Evolutionary conservation across 352 stramenopile genomes (phyloP).

Genomic region (Globisporangium lucens): DNA sequence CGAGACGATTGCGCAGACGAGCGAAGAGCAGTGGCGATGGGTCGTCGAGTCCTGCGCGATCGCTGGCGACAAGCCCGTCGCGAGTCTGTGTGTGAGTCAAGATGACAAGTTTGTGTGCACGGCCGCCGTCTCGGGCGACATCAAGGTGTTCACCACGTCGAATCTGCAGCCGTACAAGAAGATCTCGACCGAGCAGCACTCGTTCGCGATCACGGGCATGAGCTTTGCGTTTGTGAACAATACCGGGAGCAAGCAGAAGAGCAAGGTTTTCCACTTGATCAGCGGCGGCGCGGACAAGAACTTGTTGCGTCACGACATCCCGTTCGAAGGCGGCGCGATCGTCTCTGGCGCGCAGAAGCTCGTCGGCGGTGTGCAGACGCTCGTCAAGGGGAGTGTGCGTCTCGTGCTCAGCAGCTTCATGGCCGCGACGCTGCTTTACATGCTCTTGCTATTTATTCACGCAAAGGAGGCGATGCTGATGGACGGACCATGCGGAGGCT

Average conservation of each 20-base stretch:
- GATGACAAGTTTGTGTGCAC: slow-evolving; percentile 72
- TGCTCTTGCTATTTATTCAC: slow-evolving; percentile 75
- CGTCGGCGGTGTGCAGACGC: slow-evolving; percentile 24
- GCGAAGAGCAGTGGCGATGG: slow-evolving; percentile 73
- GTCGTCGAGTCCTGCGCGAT: slow-evolving; percentile 46
- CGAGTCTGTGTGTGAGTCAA: slow-evolving; percentile 71
- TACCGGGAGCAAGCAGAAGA: background rate
- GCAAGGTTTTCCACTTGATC: slow-evolving; percentile 41
- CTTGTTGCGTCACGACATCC: slow-evolving; percentile 62
- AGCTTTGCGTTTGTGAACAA: slow-evolving; percentile 45
- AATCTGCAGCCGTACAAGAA: slow-evolving; percentile 55
- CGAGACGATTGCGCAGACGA: slow-evolving; percentile 59
- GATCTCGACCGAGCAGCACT: slow-evolving; percentile 55
- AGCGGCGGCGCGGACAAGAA: slow-evolving; percentile 77
- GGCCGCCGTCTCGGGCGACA: slow-evolving; percentile 67
- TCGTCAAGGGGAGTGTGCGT: slow-evolving; percentile 32
- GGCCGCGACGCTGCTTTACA: slow-evolving; percentile 55
- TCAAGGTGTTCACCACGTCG: slow-evolving; percentile 54
- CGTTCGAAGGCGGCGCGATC: slow-evolving; percentile 53
- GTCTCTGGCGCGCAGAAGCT: slow-evolving; percentile 38
- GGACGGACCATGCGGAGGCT: slow-evolving; percentile 42
- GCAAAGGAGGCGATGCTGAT: slow-evolving; percentile 54
- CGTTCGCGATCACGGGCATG: slow-evolving; percentile 83
- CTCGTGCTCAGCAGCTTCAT: slow-evolving; percentile 51
- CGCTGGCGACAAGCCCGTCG: slow-evolving; percentile 68